Percentiles rank a stretch among this genome's conserved stretches.
Conservation (phyloP, 495 filamentous ascomycete species). For the Daldinia caldariorum region DNA sequence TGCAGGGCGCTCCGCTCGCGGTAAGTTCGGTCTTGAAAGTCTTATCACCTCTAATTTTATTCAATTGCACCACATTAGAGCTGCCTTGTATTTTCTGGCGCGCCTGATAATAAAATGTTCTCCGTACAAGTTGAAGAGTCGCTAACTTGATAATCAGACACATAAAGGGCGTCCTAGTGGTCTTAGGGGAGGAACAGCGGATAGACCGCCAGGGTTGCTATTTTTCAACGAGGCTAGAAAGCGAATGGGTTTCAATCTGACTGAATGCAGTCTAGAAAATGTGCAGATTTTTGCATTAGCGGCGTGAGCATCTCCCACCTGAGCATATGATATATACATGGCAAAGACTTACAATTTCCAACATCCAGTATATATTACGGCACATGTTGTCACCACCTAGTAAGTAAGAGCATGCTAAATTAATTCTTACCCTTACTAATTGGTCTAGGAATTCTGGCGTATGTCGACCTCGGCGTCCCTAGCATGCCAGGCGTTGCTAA, state of each 20-base stretch:
- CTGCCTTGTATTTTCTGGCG: not conserved
- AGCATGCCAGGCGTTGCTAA: conserved; percentile 62
- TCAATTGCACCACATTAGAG: no score
- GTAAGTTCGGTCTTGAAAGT: conserved; percentile 21
- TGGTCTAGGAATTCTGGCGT: conserved; percentile 66
- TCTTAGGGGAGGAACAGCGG: conserved; percentile 59
- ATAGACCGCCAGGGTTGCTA: conserved; percentile 63
- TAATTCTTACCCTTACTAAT: conserved; percentile 20
- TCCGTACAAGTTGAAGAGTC: no score
- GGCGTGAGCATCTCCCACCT: conserved; percentile 52
- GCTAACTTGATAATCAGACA: conserved; percentile 23
- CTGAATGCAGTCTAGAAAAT: conserved; percentile 65
- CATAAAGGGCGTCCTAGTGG: conserved; percentile 61
- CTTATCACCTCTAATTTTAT: not conserved
- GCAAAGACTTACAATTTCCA: conserved; percentile 8
- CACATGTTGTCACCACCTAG: conserved; percentile 60
- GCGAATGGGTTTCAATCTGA: conserved; percentile 65
- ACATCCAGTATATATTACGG: conserved; percentile 61
- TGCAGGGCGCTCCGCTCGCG: conserved; percentile 56
- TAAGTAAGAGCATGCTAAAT: conserved; percentile 39
- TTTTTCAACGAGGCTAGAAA: conserved; percentile 69
- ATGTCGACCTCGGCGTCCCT: conserved; percentile 62
- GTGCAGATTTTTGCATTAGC: conserved; percentile 65
- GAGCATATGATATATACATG: conserved; percentile 6
- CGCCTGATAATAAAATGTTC: not conserved